These are phyloP conservation scores for Talaromyces liani DNA, from an alignment of 495 filamentous ascomycete species.

Conservation along the genomic window DNA sequence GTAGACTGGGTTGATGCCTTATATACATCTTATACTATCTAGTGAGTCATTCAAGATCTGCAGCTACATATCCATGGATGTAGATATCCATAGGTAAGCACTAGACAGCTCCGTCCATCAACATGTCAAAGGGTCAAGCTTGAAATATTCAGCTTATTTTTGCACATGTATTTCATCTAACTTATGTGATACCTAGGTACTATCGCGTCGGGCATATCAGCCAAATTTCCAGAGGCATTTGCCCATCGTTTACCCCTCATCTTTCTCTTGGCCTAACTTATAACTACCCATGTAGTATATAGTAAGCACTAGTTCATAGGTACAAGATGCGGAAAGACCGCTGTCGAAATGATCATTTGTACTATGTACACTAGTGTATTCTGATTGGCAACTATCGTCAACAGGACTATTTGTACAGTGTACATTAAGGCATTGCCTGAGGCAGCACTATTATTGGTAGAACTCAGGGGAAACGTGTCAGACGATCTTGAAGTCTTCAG, in stretches of 20 bases:
- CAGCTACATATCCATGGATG: too few species aligned
- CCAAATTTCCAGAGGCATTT: not conserved
- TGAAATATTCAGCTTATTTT: not conserved
- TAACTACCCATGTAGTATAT: too few species aligned
- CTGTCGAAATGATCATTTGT: not conserved
- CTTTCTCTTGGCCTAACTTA: too few species aligned
- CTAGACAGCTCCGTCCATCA: too few species aligned
- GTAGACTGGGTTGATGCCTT: too few species aligned
- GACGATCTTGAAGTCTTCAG: not conserved
- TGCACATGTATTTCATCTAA: not conserved
- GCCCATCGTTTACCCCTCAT: not conserved
- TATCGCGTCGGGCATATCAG: too few species aligned
- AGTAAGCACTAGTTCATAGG: not conserved
- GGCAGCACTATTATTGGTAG: not conserved
- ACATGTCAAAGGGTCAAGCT: too few species aligned
- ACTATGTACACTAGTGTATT: not conserved
- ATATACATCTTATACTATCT: too few species aligned
- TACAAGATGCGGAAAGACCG: not conserved
- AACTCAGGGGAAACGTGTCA: not conserved
- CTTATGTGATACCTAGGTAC: not conserved
- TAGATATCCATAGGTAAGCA: too few species aligned
- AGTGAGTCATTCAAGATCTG: too few species aligned
- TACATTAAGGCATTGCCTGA: not conserved
- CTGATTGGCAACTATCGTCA: not conserved
- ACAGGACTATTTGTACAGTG: not conserved